phyloP scores from a whole-genome alignment of 2,329 filamentous ascomycete species.

The Fusarium decemcellulare region DNA sequence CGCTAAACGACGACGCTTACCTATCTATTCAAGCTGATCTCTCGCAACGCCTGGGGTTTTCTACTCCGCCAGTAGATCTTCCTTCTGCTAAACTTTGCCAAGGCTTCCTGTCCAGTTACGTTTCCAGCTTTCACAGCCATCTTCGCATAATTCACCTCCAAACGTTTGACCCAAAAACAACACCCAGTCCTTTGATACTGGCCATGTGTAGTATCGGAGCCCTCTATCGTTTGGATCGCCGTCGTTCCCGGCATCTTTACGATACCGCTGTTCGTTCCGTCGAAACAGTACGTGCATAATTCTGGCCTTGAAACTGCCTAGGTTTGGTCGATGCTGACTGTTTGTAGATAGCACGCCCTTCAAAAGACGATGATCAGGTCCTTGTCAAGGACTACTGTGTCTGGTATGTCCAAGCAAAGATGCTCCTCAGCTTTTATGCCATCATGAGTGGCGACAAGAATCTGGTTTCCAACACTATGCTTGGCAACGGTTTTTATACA shows the following conservation, averaged over 20 bases:
- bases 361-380: background rate
- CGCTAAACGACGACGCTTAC: slow-evolving; percentile 1
- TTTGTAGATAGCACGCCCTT: background rate
- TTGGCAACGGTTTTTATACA: slow-evolving; percentile 24
- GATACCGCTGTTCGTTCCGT: background rate
- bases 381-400: slow-evolving; percentile 15
- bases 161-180: background rate
- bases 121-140: slow-evolving; percentile 17
- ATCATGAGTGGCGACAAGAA: slow-evolving; percentile 26
- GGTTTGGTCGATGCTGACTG: background rate
- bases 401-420: slow-evolving; percentile 23
- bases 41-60: background rate
- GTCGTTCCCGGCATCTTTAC: slow-evolving; percentile 9
- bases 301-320: background rate
- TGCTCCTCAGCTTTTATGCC: slow-evolving; percentile 28
- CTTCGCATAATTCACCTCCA: slow-evolving; percentile 26
- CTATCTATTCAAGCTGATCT: slow-evolving; percentile 1
- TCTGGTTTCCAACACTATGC: slow-evolving; percentile 11
- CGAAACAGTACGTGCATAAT: background rate
- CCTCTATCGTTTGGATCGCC: slow-evolving; percentile 26
- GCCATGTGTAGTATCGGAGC: slow-evolving; percentile 34
- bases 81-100: slow-evolving; percentile 18
- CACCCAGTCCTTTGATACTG: slow-evolving; percentile 20
- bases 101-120: slow-evolving; percentile 23
- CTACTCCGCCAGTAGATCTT: background rate